Conservation (phyloP, 1,139 yeast genomes). For the Torulaspora globosa region DNA sequence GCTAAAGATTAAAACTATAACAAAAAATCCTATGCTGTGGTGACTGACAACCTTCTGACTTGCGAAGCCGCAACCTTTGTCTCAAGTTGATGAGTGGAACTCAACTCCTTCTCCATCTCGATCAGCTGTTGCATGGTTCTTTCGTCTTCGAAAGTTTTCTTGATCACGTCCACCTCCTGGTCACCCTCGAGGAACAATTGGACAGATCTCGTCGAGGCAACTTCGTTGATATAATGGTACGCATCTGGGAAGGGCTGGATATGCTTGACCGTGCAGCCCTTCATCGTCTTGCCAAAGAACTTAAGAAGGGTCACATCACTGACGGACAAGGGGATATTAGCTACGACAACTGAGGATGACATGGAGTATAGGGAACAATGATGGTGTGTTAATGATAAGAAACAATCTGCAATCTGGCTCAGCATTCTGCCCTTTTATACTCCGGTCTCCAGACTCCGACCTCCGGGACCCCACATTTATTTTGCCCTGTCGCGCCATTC, state of each 20-base stretch:
- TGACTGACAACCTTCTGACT: slow-evolving; percentile 14
- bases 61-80: not conserved
- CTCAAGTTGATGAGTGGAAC: slow-evolving; percentile 2
- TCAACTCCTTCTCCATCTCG: slow-evolving; percentile 8
- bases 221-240: slow-evolving; percentile 23
- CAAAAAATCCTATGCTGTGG: slow-evolving; percentile 6
- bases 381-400: not conserved
- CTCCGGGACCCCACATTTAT: slow-evolving; percentile 1
- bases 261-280: slow-evolving; percentile 17
- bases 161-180: slow-evolving; percentile 12
- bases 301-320: slow-evolving; percentile 55
- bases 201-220: slow-evolving; percentile 19
- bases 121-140: slow-evolving; percentile 9
- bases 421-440: not conserved
- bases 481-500: not conserved
- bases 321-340: slow-evolving; percentile 55
- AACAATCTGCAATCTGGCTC: not conserved
- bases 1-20: not conserved
- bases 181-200: slow-evolving; percentile 18
- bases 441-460: not conserved
- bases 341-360: slow-evolving; percentile 47
- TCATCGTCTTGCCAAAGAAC: slow-evolving; percentile 38
- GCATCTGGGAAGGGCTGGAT: slow-evolving; percentile 26
- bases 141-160: slow-evolving; percentile 15
- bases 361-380: slow-evolving; percentile 3